Evolutionary conservation across 495 filamentous ascomycete genomes (phyloP), one percentile per base, ranked within the genome.

Genomic region (Hamigera avellanea): DNA sequence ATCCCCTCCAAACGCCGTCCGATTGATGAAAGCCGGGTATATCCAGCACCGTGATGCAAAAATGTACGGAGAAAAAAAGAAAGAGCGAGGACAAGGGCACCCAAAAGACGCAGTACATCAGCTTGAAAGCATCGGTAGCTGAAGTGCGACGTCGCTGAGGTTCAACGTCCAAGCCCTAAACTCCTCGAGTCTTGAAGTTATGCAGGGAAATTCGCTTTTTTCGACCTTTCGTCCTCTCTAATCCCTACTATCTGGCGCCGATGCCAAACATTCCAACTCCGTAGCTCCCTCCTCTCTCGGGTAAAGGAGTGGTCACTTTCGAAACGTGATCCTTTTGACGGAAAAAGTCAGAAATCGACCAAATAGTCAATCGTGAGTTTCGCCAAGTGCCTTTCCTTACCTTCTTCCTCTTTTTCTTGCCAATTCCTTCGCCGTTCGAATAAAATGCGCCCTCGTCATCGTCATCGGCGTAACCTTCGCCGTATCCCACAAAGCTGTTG

Each of bases 401-500:
- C 66, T 72, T 73, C 59, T 73, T 73, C 36, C 62, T 61, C 53
- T 65, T 66, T 44, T 61, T 61, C 44, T 66, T 64, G 12, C 58
- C 54, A n/a, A 52, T 48, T 36, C 61, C 64, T 42, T 67, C 66
- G 41, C 59, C 50, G 39, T 61, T 61, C 32, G 62, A 66, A 40
- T 63, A 62, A 39, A 67, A 60, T 30, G 54, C 61, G 36, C 63
- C 57, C 15, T 73, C 75, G 34, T 70, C 70, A 40, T 76, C 72
- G 36, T 76, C 74, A 48, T 77, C 73, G 8, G 62, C 61, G 50
- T 59, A 78, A 8, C 73, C 78, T 59, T 81, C 78, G 33, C 68
- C 72, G 43, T 84, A 85, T 3, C 80, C 80, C 35, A 72, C 72
- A 50, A 78, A 84, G 45, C 73, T 78, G 30, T 61, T 61, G 19